phyloP scores from a whole-genome alignment of 2,329 filamentous ascomycete species.

The Macrophomina pseudophaseolina region DNA sequence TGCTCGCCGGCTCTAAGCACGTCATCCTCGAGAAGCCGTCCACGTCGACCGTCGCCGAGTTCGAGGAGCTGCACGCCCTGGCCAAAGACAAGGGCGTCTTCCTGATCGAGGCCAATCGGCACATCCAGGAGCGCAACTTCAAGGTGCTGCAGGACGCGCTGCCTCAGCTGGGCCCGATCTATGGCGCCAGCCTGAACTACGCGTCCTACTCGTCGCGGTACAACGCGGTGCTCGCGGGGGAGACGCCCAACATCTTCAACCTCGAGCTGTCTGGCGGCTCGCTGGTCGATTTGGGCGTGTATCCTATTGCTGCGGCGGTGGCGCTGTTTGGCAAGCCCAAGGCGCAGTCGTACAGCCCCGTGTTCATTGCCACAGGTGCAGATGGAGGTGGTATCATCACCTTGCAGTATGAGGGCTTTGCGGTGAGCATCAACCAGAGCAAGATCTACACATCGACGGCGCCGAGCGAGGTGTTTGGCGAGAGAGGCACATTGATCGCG shows the following conservation, averaged over 20 bases:
- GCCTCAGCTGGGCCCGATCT: constrained; percentile 48
- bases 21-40: constrained; percentile 59
- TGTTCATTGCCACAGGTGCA: constrained; percentile 51
- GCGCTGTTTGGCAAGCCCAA: constrained; percentile 54
- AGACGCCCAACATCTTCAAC: constrained; percentile 56
- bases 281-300: constrained; percentile 56
- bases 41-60: constrained; percentile 49
- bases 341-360: constrained; percentile 48
- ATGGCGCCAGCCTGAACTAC: constrained; percentile 52
- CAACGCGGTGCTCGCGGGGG: constrained; percentile 53
- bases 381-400: constrained; percentile 53
- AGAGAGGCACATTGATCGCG: constrained; percentile 52
- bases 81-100: constrained; percentile 49
- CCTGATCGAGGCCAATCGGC: constrained; percentile 56
- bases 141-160: constrained; percentile 47
- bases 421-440: constrained; percentile 49
- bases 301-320: constrained; percentile 54
- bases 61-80: constrained; percentile 50
- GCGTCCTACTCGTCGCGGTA: constrained; percentile 54
- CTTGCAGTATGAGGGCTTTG: constrained; percentile 51
- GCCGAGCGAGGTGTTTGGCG: constrained; percentile 53
- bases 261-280: constrained; percentile 54
- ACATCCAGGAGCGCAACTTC: constrained; percentile 58
- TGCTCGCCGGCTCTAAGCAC: constrained; percentile 52
- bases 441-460: constrained; percentile 53